Evolutionary conservation across 2,329 filamentous ascomycete genomes (phyloP), one percentile per base, ranked within the genome.

Genomic region (Escovopsis weberi): DNA sequence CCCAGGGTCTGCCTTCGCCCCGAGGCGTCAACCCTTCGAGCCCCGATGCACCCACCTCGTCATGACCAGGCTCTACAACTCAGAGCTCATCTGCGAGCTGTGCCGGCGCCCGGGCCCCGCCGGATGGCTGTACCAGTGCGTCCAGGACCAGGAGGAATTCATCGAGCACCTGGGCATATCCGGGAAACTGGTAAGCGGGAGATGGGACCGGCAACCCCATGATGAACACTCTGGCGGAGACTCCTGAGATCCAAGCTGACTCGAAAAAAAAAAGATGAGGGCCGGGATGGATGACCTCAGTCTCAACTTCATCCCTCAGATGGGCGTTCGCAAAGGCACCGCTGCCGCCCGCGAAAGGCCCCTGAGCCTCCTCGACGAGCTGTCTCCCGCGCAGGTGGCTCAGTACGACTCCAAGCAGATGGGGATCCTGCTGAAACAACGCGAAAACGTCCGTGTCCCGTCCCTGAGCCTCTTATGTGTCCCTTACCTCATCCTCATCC

Each of bases 51-150:
- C 76, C 2, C 83, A 88, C 54, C 61, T 77, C 38, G 77, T 70
- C 43, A 79, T 86, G 70, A 74, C 75, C 9, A 75, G 80, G 26
- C 58, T 85, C 37, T 83, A 78, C 51, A 71, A 70, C 32, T 45
- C 60, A 18, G 55, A 66, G 26, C 57, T 66, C 38, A 53, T 57
- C 15, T 91, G 85, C 60, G 60, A 68, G 7, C 54, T 67, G 23
- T 91, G 85, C 52, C 62, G 63, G 34, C 61, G 62, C 35, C 58
- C 59, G 1, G 73, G 80, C 0, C 60, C 67, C 12, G 67, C 80
- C 42, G 82, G 82, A 26, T 91, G 81, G 74, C 62, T 91, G 19
- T 91, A 85, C 58, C 67, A 72, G 45, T 91, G 85, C 58, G 73
- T 69, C 11, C 75, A 84, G 55, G 82, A 87, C 51, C 64, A 63